Conservation (phyloP, 2,329 filamentous ascomycete genomes). For the Penicillium glabrum region DNA sequence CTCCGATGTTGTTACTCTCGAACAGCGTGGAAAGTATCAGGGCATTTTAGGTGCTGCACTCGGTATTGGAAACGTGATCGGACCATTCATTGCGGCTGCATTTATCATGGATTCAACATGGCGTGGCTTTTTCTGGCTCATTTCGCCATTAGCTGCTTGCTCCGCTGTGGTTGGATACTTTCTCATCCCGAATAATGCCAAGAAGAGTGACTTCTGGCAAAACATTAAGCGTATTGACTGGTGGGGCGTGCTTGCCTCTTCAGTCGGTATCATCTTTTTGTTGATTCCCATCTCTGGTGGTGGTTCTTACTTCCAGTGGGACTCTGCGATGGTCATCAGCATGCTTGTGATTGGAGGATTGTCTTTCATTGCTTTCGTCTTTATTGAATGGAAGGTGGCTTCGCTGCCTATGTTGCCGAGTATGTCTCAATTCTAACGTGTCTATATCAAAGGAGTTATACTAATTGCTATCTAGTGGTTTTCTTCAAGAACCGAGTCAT, state of each 20-base stretch:
- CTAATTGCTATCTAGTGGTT: slow-evolving; percentile 26
- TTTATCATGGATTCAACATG: slow-evolving; percentile 47
- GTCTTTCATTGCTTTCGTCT: slow-evolving; percentile 50
- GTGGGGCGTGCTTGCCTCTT: slow-evolving; percentile 56
- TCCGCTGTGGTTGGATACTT: slow-evolving; percentile 50
- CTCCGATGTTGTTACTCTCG: slow-evolving; percentile 59
- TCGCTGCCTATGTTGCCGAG: slow-evolving; percentile 59
- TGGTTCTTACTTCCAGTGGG: slow-evolving; percentile 58
- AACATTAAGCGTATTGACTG: slow-evolving; percentile 60
- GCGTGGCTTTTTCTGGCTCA: slow-evolving; percentile 51
- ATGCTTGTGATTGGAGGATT: slow-evolving; percentile 56
- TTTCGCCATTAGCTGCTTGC: slow-evolving; percentile 53
- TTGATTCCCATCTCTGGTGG: slow-evolving; percentile 65
- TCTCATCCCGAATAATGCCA: slow-evolving; percentile 54
- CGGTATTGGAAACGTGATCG: slow-evolving; percentile 48
- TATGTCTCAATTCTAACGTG: slow-evolving; percentile 15
- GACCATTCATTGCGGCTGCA: slow-evolving; percentile 49
- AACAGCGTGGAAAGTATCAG: slow-evolving; percentile 58
- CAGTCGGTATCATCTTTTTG: slow-evolving; percentile 58
- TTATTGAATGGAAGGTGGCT: slow-evolving; percentile 58
- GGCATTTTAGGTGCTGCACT: slow-evolving; percentile 48
- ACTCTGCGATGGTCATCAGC: slow-evolving; percentile 58
- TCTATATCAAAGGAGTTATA: neutral
- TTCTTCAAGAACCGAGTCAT: slow-evolving; percentile 59
- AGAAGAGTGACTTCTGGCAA: slow-evolving; percentile 47